Evolutionary conservation across 352 stramenopile genomes (phyloP), one percentile per base, ranked within the genome.

Genomic region (Globisporangium solare): DNA sequence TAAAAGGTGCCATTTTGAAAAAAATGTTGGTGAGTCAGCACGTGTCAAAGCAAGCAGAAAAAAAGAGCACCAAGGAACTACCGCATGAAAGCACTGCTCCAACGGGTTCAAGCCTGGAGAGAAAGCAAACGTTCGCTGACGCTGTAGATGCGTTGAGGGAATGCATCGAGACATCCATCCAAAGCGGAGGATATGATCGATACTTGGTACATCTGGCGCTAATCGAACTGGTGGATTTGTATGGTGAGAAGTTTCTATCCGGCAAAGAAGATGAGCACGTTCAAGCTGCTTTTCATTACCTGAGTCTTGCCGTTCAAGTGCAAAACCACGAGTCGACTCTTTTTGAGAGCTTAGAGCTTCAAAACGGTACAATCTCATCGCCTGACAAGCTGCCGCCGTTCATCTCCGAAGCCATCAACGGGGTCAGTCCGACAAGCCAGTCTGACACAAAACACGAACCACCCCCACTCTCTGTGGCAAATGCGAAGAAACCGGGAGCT

Each of bases 271-370:
- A 85, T 13, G 60, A 73, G 15, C 79, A 90, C 43, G 61, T 87
- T 18, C 79, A 89, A 63, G 79, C 75, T 18, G 80, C 78, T 31
- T 88, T 87, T 46, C 80, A 91, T 60, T 91, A 85, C 60, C 58
- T 93, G 27, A 73, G 66, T 39, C 52, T 89, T 17, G 80, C 73
- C 0, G 35, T 82, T 1, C 52, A 64, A 24, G 68, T 89, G 3
- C 61, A 69, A 31, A 68, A 64, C 21, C 71, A 86, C 18, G 66
- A 84, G 20, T 59, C 37, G 0, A 55, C 66, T n/a, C 55, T 93
- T 6, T 86, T 88, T 35, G 67, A 90, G 24, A 80, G 73, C 8
- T 43, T 85, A 47, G 74, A 92, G 52, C 66, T 92, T 15, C 79
- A 92, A 42, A 66, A 54, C 14, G 76, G 72, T 1, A 60, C 65